Percentiles rank a stretch among this genome's conserved stretches.
phyloP scores from a whole-genome alignment of 441 rosid species.

The Pelargonium cotyledonis region DNA sequence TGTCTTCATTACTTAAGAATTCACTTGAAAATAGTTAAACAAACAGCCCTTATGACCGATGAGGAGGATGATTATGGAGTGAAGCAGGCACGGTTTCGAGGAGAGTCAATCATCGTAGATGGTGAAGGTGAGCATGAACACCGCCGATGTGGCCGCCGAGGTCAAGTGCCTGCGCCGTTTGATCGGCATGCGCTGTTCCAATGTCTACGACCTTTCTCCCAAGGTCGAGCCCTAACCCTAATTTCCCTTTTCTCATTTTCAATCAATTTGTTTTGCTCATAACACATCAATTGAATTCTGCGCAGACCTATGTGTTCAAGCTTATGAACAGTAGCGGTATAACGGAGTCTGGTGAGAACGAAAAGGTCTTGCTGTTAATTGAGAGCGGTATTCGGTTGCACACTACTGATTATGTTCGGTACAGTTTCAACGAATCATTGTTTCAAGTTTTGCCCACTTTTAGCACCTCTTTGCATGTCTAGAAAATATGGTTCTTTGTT shows the following conservation, averaged over 20 bases:
- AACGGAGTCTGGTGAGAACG: slow-evolving; percentile 95
- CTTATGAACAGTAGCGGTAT: slow-evolving; percentile 92
- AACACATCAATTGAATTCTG: no score
- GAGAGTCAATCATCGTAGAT: no score
- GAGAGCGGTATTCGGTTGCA: slow-evolving; percentile 94
- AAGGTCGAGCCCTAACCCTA: slow-evolving; percentile 40
- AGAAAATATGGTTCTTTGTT: neutral
- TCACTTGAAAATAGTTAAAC: no score
- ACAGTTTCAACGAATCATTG: neutral
- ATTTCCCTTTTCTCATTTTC: neutral
- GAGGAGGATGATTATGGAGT: no score
- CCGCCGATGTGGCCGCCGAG: slow-evolving; percentile 98
- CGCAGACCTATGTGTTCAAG: slow-evolving; percentile 87
- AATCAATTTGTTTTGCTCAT: neutral
- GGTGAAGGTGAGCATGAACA: slow-evolving; percentile 94
- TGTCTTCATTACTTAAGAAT: no score
- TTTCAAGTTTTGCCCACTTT: neutral
- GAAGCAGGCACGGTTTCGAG: no score
- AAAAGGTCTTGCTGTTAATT: slow-evolving; percentile 81
- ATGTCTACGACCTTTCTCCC: slow-evolving; percentile 92
- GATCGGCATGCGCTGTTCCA: slow-evolving; percentile 96
- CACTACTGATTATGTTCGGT: slow-evolving; percentile 85
- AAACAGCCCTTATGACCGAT: no score
- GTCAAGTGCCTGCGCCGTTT: slow-evolving; percentile 80
- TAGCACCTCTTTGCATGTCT: neutral